A percentile compares a stretch with the other conserved stretches of the same genome.
Conservation (phyloP, 495 filamentous ascomycete species). For the Talaromyces thailandensis region DNA sequence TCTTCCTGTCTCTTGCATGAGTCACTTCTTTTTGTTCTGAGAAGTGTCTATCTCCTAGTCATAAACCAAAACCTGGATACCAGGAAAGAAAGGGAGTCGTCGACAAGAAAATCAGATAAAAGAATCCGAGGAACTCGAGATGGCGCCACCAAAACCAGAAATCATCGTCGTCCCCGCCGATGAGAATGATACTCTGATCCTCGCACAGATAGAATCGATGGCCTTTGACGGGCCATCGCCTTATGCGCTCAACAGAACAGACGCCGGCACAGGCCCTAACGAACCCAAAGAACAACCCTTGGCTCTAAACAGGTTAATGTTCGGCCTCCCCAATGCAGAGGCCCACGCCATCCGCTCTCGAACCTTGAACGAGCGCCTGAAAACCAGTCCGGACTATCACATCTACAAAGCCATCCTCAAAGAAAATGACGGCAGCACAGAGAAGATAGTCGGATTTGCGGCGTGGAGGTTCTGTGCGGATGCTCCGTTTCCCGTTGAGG, state of each 20-base stretch:
- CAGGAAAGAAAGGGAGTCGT: too few species aligned
- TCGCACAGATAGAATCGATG: constrained; percentile 2
- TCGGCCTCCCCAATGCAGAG: constrained; percentile 6
- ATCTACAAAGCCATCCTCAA: constrained; percentile 5
- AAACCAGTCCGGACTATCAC: not conserved
- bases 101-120: not conserved
- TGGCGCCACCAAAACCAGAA: not conserved
- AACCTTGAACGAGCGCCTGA: not conserved
- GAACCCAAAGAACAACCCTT: not conserved
- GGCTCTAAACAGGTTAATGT: not conserved
- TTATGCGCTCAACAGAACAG: not conserved
- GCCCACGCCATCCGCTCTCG: not conserved
- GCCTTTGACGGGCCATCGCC: constrained; percentile 4
- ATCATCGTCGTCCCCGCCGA: not conserved
- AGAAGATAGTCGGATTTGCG: constrained; percentile 5
- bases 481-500: not conserved
- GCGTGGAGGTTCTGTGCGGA: constrained; percentile 5
- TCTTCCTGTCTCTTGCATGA: not conserved
- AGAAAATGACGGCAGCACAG: not conserved
- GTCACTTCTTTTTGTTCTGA: not conserved
- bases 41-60: too few species aligned
- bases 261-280: not conserved
- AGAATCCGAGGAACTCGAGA: not conserved
- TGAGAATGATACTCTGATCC: not conserved
- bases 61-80: too few species aligned